Base-by-base conservation (phyloP, 2,329 filamentous ascomycete species). In the Hypoxylon sp. region DNA sequence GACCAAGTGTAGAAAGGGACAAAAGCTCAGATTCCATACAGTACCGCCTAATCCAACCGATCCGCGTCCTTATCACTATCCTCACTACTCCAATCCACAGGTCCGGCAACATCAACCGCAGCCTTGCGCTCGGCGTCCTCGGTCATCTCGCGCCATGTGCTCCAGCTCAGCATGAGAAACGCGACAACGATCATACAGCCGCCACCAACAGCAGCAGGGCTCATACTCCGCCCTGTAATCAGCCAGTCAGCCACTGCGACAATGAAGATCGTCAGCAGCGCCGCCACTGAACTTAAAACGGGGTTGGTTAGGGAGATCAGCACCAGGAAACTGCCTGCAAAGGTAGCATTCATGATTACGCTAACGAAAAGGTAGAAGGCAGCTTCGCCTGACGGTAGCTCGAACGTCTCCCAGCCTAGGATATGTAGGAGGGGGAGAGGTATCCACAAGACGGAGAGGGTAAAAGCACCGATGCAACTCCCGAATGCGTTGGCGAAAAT, bases 401-500 rank as follows among this genome's bases (percentile, higher is more conserved):
- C 92, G 76, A 99, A 99, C 0, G 77, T 87, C 81, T 99, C 96
- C 75, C 92, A 86, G 0, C 93, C 93, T 10, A 90, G 83, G 65
- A 90, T 80, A 80, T 99, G 93, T 32, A 99, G 82, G 32, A 98
- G 81, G 0, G 95, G 95, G 7, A 99, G 79, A 0, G 96, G 96
- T 50, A 98, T 89, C 96, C 96, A 99, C 2, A 99, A 87, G 5
- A 98, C 91, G 0, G 87, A 81, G 25, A 98, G 80, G 0, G 96
- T 99, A 78, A 98, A 98, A 5, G 84, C 75, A 2, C 96, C 96
- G 69, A 99, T 96, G 77, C 95, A 83, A 70, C 90, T 93, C 59
- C 93, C 96, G 75, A 98, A 96, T 0, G 92, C 91, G 78, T 97
- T 98, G 75, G 96, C 94, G 74, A 99, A 98, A 66, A 98, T 90